Evolutionary conservation across 768 basidiomycete species (phyloP).

Genomic region (Tubosaeta sp.): DNA sequence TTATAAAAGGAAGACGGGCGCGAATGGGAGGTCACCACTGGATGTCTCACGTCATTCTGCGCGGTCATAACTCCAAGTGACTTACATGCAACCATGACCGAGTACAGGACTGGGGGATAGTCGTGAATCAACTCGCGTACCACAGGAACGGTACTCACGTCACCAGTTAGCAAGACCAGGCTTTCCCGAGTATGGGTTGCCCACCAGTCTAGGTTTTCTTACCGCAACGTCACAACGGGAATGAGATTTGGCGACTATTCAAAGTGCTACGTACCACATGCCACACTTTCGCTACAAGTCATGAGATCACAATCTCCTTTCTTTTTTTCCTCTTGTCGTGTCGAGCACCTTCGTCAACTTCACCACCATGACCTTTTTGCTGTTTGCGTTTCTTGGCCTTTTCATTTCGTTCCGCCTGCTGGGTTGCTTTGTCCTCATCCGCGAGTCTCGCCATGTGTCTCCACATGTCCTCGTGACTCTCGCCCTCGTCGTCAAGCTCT

Average conservation of each 20-base stretch:
- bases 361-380: slow-evolving; percentile 16
- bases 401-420: slow-evolving; percentile 23
- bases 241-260: not conserved
- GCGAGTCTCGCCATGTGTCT: slow-evolving; percentile 27
- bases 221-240: not conserved
- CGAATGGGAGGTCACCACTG: no score
- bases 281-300: not conserved
- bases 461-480: slow-evolving; percentile 32
- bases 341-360: slow-evolving; percentile 4
- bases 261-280: not conserved
- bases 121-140: not conserved
- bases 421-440: slow-evolving; percentile 27
- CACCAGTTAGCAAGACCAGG: not conserved
- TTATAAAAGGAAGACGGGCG: no score
- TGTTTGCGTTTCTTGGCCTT: slow-evolving; percentile 31
- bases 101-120: not conserved
- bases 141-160: not conserved
- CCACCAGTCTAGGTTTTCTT: not conserved
- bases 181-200: not conserved
- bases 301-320: slow-evolving; percentile 4
- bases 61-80: no score
- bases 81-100: not conserved
- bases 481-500: slow-evolving; percentile 12
- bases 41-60: no score
- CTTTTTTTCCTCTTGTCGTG: slow-evolving; percentile 14